Evolutionary conservation across 129 eudicot genomes (phyloP).

Genomic region (Chrysanthemum makinoi): DNA sequence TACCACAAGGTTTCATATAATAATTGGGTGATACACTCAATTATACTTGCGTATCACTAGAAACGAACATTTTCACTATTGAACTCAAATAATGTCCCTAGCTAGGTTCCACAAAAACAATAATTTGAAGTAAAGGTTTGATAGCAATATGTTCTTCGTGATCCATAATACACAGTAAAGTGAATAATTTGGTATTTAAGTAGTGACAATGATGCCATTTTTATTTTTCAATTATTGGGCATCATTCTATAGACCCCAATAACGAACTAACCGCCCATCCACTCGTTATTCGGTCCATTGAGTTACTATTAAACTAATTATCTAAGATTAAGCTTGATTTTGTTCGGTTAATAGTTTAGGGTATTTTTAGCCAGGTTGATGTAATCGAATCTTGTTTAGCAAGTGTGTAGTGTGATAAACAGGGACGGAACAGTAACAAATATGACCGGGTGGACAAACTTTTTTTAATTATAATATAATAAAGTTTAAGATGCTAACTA

Average conservation of each 20-base stretch:
- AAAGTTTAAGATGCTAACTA: no score
- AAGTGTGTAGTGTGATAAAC: no score
- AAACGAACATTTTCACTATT: not conserved
- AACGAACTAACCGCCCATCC: constrained; percentile 33
- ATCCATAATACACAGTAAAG: constrained; percentile 1
- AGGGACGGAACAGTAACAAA: no score
- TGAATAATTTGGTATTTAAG: constrained; percentile 10
- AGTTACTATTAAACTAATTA: not conserved
- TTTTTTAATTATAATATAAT: no score
- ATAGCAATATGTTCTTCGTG: constrained; percentile 2
- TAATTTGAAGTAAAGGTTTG: constrained; percentile 3
- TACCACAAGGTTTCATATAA: constrained; percentile 9
- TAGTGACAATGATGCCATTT: constrained; percentile 17
- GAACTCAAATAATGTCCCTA: not conserved
- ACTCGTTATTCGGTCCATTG: constrained; percentile 4
- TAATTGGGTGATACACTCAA: constrained; percentile 19
- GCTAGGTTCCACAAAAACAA: constrained; percentile 15
- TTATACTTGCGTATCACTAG: not conserved
- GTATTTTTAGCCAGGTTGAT: not conserved
- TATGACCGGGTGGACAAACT: no score
- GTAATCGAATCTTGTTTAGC: not conserved
- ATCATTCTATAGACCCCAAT: constrained; percentile 9
- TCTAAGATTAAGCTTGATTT: not conserved
- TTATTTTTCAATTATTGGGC: constrained; percentile 8
- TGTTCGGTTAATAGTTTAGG: not conserved